These are phyloP conservation scores for Candida insectalens DNA, from an alignment of 805 yeast genomes.

Conservation along the genomic window DNA sequence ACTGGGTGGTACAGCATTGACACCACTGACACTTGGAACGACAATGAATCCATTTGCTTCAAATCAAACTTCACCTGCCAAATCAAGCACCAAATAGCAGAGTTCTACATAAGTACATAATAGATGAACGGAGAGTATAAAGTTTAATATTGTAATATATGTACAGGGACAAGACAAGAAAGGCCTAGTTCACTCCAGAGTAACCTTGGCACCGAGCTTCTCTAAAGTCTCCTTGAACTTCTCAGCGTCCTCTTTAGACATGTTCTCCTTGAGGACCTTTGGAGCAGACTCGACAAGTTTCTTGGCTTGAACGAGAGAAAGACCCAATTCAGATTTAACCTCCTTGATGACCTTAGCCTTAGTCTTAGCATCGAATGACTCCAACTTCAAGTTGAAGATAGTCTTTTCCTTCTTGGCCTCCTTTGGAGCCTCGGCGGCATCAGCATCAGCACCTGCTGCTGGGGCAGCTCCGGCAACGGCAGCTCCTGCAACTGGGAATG, in stretches of 20 bases:
- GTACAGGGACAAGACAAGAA: no score
- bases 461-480: conserved; percentile 53
- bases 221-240: conserved; percentile 89
- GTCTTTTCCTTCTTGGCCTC: conserved; percentile 87
- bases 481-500: conserved; percentile 65
- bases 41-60: no score
- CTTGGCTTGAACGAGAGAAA: conserved; percentile 93
- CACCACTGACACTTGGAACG: no score
- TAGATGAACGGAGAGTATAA: no score
- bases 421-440: conserved; percentile 61
- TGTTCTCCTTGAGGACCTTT: conserved; percentile 87
- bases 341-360: conserved; percentile 98
- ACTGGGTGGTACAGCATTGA: no score
- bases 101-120: no score
- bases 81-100: no score
- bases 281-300: conserved; percentile 98
- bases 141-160: no score
- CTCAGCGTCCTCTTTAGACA: conserved; percentile 95
- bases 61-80: no score
- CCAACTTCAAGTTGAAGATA: conserved; percentile 84
- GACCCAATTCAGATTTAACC: conserved; percentile 82
- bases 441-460: conserved; percentile 60
- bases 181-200: conserved; percentile 79
- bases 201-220: conserved; percentile 88
- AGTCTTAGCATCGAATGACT: conserved; percentile 86